Evolutionary conservation across 345 rosid genomes (phyloP).

Genomic region (Firmiana major): DNA sequence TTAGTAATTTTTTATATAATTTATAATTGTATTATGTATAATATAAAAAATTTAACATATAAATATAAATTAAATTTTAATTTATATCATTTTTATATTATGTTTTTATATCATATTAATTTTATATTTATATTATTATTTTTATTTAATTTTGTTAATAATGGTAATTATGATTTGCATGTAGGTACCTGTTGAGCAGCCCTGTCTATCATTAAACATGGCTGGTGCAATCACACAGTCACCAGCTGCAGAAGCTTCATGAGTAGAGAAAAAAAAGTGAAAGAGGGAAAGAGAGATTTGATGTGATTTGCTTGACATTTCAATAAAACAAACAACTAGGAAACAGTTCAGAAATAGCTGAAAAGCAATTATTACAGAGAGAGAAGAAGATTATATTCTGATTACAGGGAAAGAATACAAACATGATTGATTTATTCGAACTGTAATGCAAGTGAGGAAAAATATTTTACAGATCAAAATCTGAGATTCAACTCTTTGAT

Average conservation of each 20-base stretch:
- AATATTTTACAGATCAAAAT: too few relatives aligned
- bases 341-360: background rate
- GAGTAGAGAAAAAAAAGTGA: too few relatives aligned
- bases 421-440: background rate
- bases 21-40: too few relatives aligned
- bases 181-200: slow-evolving; percentile 93
- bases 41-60: too few relatives aligned
- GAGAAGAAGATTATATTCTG: too few relatives aligned
- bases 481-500: too few relatives aligned
- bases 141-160: too few relatives aligned
- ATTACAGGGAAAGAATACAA: background rate
- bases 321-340: background rate
- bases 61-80: too few relatives aligned
- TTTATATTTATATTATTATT: too few relatives aligned
- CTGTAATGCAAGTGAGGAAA: background rate
- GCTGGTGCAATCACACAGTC: slow-evolving; percentile 63
- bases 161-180: background rate
- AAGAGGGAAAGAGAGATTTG: background rate
- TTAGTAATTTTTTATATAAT: too few relatives aligned
- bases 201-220: slow-evolving; percentile 80
- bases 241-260: slow-evolving; percentile 35
- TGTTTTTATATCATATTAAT: too few relatives aligned
- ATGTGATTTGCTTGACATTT: background rate
- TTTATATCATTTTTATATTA: too few relatives aligned
- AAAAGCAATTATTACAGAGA: background rate